phyloP scores from a whole-genome alignment of 2,329 filamentous ascomycete species.

The Monilinia fructicola region DNA sequence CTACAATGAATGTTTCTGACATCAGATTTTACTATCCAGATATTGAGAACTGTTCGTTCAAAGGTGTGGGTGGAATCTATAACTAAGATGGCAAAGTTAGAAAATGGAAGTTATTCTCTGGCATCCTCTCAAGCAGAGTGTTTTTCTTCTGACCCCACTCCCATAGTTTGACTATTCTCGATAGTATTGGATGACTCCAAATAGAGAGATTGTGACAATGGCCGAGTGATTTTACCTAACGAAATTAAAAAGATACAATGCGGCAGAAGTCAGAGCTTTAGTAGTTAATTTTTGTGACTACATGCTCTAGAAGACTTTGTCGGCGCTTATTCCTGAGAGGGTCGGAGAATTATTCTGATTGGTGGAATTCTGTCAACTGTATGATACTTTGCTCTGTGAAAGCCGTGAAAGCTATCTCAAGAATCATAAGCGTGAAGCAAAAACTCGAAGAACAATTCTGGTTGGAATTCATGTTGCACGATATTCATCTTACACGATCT shows the following conservation, averaged over 20 bases:
- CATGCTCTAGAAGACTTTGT: not conserved
- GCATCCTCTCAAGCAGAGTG: not conserved
- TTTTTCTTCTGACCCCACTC: not conserved
- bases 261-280: not conserved
- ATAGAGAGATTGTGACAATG: not conserved
- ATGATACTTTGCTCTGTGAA: not conserved
- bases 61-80: not conserved
- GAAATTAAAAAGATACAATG: not conserved
- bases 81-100: not conserved
- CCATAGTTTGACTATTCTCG: not conserved
- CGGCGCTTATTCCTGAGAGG: constrained; percentile 1
- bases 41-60: not conserved
- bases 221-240: not conserved
- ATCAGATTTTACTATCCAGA: not conserved
- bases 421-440: not conserved
- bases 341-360: not conserved
- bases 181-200: not conserved
- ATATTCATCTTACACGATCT: not conserved
- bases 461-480: not conserved
- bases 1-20: not conserved
- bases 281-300: not conserved
- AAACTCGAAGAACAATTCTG: not conserved
- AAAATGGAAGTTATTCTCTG: not conserved
- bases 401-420: too few species aligned
- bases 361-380: not conserved